Conservation (phyloP, 1,139 yeast species). For the Suhomyces chickasaworum region DNA sequence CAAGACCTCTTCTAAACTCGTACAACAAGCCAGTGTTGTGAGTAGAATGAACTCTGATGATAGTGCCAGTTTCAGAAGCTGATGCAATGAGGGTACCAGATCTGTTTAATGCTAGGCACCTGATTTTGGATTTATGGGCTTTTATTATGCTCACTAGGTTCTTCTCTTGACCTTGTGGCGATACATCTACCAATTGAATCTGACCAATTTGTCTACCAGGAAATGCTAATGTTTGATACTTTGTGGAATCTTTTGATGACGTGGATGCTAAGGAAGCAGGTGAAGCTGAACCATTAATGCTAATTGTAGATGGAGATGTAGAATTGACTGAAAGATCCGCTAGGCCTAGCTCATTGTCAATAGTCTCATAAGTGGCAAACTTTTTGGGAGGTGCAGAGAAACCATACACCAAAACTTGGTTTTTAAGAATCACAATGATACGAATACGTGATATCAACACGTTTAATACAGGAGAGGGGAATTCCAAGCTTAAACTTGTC, state of each 20-base stretch:
- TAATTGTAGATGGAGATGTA: constrained; percentile 9
- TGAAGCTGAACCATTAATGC: constrained; percentile 17
- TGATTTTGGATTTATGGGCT: constrained; percentile 75
- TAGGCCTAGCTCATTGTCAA: constrained; percentile 65
- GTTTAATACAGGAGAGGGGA: constrained; percentile 70
- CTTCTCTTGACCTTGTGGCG: constrained; percentile 60
- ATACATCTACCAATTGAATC: constrained; percentile 72
- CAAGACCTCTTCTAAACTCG: constrained; percentile 88
- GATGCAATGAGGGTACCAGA: constrained; percentile 84
- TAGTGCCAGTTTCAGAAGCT: constrained; percentile 86
- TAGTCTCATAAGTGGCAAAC: constrained; percentile 71
- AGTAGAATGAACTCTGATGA: constrained; percentile 78
- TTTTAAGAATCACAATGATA: constrained; percentile 69
- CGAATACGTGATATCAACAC: constrained; percentile 74
- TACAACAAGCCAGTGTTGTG: constrained; percentile 69
- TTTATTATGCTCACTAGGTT: constrained; percentile 71
- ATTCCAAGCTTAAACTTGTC: constrained; percentile 73
- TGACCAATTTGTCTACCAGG: constrained; percentile 75
- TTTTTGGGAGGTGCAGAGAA: constrained; percentile 78
- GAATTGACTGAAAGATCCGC: constrained; percentile 58
- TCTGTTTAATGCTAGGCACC: constrained; percentile 67
- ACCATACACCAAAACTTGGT: constrained; percentile 72
- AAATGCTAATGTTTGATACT: constrained; percentile 63
- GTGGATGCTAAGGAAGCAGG: constrained; percentile 18
- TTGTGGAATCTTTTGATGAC: constrained; percentile 24